Conservation (phyloP, 306 rosid species). For the Lithocarpus polystachyus region DNA sequence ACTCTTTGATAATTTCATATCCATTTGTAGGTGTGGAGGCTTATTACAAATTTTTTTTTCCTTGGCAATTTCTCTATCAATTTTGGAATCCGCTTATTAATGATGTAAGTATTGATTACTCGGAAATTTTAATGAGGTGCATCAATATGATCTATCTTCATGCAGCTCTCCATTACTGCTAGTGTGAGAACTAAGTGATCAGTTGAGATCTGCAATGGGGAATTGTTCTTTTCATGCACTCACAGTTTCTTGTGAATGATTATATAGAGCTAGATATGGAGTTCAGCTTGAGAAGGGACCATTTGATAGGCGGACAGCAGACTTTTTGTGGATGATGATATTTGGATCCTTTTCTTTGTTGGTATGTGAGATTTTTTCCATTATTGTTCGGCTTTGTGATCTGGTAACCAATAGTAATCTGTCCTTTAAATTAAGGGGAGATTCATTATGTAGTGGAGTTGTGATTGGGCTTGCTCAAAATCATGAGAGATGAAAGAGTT, state of each 20-base stretch:
- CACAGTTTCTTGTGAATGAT: constrained; percentile 16
- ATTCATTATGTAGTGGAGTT: not conserved
- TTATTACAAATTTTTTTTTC: constrained; percentile 81
- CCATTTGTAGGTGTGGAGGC: constrained; percentile 85
- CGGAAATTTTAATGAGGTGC: not conserved
- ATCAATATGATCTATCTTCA: not conserved
- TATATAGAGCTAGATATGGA: constrained; percentile 82
- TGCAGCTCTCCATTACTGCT: not conserved
- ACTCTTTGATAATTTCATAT: constrained; percentile 15
- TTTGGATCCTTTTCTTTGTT: constrained; percentile 67
- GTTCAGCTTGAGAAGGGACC: constrained; percentile 93
- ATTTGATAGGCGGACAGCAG: constrained; percentile 86
- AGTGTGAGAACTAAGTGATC: not conserved
- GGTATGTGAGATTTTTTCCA: constrained; percentile 42
- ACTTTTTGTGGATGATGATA: constrained; percentile 98
- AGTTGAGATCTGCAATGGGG: not conserved
- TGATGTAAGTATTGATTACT: constrained; percentile 66
- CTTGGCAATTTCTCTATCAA: constrained; percentile 84
- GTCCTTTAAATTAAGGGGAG: constrained; percentile 9
- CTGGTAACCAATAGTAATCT: constrained; percentile 8
- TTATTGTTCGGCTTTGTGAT: constrained; percentile 6
- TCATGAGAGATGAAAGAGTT: not conserved
- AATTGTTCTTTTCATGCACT: not conserved
- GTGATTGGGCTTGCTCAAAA: not conserved
- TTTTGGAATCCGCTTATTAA: constrained; percentile 84